Evolutionary conservation across 1,284 basidiomycete species (phyloP).

Genomic region (Heterobasidion parviporum): DNA sequence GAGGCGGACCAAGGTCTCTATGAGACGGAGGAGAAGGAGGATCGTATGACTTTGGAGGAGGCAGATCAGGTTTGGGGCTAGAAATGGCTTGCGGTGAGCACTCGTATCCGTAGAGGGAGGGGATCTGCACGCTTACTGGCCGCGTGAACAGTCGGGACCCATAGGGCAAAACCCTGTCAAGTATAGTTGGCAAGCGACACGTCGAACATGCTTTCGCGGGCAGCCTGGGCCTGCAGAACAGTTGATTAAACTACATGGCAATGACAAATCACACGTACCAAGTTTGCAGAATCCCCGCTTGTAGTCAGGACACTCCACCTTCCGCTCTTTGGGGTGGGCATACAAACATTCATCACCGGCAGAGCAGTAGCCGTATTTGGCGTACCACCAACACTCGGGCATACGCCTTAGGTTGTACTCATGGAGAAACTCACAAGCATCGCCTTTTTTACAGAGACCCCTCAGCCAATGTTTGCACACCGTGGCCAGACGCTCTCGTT

Average conservation of each 20-base stretch:
- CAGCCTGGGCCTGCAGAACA: constrained; percentile 68
- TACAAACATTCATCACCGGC: constrained; percentile 98
- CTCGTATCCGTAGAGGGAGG: background rate
- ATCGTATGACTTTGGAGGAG: constrained; percentile 70
- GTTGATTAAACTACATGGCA: background rate
- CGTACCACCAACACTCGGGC: constrained; percentile 99
- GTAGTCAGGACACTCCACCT: constrained; percentile 93
- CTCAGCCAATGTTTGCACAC: constrained; percentile 99
- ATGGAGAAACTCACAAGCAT: constrained; percentile 97
- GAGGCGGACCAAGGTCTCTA: constrained; percentile 83
- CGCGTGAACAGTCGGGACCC: constrained; percentile 83
- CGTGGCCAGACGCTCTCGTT: constrained; percentile 81
- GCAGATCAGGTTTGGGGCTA: constrained; percentile 70
- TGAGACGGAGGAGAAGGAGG: constrained; percentile 70
- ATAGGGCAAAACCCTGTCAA: constrained; percentile 94
- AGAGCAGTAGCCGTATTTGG: constrained; percentile 96
- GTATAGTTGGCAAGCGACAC: constrained; percentile 88
- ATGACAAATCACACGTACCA: constrained; percentile 34
- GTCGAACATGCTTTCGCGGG: constrained; percentile 87
- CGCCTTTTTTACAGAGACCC: constrained; percentile 97
- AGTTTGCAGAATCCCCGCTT: constrained; percentile 92
- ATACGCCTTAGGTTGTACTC: constrained; percentile 97
- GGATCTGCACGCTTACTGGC: constrained; percentile 69
- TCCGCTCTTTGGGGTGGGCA: constrained; percentile 91
- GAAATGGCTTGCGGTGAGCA: background rate